Evolutionary conservation across 2,329 filamentous ascomycete species (phyloP), one percentile per base, ranked within the genome.

Genomic region (Xylaria sp.): DNA sequence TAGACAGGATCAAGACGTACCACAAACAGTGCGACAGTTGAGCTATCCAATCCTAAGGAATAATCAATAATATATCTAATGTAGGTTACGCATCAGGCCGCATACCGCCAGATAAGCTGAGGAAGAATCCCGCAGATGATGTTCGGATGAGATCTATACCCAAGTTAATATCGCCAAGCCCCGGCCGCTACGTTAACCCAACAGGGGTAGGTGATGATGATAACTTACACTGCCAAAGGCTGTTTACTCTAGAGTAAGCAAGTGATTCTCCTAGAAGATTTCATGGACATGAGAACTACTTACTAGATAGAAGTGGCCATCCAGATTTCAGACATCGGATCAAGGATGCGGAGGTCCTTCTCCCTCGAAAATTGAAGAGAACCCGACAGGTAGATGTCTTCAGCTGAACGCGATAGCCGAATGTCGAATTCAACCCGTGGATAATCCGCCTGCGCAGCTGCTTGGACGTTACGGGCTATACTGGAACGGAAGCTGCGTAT

Each of bases 271-370:
- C 18, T n/a, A 43, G 18, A 43, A 43, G 18, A 18, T n/a, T 43
- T 43, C 8, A n/a, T n/a, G 4, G 15, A 43, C 4, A 43, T 18
- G 18, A 2, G 39, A 43, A 43, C 39, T 43, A n/a, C 39, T 43
- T 43, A 43, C 39, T 70, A 70, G 6, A 68, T 66, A 34, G 68
- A 59, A 53, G 65, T 68, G 28, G 50, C 28, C 68, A 66, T 68
- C 62, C 66, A 70, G 34, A 70, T 68, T 45, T 70, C 68, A 32
- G 62, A 56, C 68, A 70, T 70, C 1, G 68, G 65, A n/a, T 70
- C 68, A 30, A 70, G 62, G 32, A 70, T 63, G 20, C 28, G 62
- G 50, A 70, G 58, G 25, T 68, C 32, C 53, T 60, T 66, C n/a
- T 46, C 62, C 12, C n/a, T 45, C 5, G 68, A 68, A 13, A 70